Percentiles rank a stretch among this genome's conserved stretches.
These are phyloP conservation scores for Hypseocharis bilobata DNA, from an alignment of 441 rosid genomes.

Conservation along the genomic window DNA sequence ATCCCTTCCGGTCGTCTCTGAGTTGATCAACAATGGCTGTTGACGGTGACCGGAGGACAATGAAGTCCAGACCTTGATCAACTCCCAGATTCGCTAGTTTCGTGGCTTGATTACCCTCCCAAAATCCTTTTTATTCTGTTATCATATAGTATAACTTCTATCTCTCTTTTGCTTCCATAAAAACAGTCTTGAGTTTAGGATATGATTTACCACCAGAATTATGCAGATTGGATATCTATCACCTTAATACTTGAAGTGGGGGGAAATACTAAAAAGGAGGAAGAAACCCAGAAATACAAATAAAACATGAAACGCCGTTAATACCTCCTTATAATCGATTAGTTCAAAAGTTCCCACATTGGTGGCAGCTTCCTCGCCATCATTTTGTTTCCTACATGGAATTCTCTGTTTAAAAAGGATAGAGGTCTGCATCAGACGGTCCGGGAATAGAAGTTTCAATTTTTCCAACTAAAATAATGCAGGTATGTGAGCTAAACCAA, in stretches of 20 bases:
- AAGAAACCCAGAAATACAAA: constrained; percentile 19
- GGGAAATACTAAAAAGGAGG: constrained; percentile 7
- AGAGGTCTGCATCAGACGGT: constrained; percentile 32
- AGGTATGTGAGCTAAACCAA: constrained; percentile 10
- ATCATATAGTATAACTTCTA: too few relatives aligned
- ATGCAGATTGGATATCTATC: background rate
- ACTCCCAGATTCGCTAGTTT: too few relatives aligned
- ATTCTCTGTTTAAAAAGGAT: constrained; percentile 32
- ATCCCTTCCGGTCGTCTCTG: too few relatives aligned
- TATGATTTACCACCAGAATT: too few relatives aligned
- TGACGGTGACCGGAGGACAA: too few relatives aligned
- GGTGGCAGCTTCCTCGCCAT: constrained; percentile 32
- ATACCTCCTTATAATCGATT: constrained; percentile 34
- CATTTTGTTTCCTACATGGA: constrained; percentile 26
- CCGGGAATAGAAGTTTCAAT: constrained; percentile 19
- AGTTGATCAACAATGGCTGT: too few relatives aligned
- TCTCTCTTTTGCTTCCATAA: too few relatives aligned
- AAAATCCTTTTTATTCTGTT: too few relatives aligned
- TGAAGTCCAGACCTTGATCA: too few relatives aligned
- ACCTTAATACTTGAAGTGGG: background rate
- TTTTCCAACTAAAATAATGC: constrained; percentile 19
- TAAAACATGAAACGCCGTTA: constrained; percentile 21
- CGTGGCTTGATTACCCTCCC: too few relatives aligned
- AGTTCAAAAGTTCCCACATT: constrained; percentile 36
- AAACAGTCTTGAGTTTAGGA: too few relatives aligned